Conservation (phyloP, 495 filamentous ascomycete genomes). For the Penicillium chermesinum region DNA sequence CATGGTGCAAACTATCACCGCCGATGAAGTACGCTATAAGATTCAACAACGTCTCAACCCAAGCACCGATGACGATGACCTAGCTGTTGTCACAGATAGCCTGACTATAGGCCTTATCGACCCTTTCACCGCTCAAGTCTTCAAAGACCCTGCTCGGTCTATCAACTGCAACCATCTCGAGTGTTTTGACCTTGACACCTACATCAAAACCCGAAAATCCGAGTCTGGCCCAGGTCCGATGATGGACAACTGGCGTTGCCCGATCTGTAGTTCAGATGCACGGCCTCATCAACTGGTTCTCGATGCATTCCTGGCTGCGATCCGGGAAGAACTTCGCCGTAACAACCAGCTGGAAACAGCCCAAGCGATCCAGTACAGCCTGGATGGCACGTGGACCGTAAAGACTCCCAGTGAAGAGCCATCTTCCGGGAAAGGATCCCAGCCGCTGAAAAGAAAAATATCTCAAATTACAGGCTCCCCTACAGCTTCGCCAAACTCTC, state of each 20-base stretch:
- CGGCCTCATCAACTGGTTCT: constrained; percentile 62
- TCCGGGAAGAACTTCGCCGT: constrained; percentile 46
- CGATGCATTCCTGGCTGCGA: constrained; percentile 63
- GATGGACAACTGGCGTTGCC: constrained; percentile 78
- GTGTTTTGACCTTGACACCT: constrained; percentile 85
- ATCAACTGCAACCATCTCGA: constrained; percentile 61
- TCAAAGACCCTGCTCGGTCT: constrained; percentile 64
- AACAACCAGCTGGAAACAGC: constrained; percentile 34
- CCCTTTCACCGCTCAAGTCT: constrained; percentile 67
- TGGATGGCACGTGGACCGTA: constrained; percentile 55
- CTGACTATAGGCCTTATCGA: constrained; percentile 72
- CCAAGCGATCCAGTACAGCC: constrained; percentile 52
- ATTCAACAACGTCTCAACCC: constrained; percentile 38
- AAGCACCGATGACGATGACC: constrained; percentile 54
- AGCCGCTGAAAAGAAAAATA: not conserved
- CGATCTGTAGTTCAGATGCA: constrained; percentile 69
- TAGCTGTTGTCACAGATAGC: constrained; percentile 56
- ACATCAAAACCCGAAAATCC: constrained; percentile 58
- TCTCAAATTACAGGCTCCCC: not conserved
- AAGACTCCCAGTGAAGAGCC: constrained; percentile 21
- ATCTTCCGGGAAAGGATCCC: not conserved
- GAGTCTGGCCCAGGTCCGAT: constrained; percentile 46
- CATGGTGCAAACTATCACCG: constrained; percentile 26
- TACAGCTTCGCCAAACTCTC: not conserved
- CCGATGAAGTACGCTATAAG: constrained; percentile 26